These are phyloP conservation scores for Fusarium haematococcum DNA, from an alignment of 2,329 filamentous ascomycete species.

Conservation along the genomic window DNA sequence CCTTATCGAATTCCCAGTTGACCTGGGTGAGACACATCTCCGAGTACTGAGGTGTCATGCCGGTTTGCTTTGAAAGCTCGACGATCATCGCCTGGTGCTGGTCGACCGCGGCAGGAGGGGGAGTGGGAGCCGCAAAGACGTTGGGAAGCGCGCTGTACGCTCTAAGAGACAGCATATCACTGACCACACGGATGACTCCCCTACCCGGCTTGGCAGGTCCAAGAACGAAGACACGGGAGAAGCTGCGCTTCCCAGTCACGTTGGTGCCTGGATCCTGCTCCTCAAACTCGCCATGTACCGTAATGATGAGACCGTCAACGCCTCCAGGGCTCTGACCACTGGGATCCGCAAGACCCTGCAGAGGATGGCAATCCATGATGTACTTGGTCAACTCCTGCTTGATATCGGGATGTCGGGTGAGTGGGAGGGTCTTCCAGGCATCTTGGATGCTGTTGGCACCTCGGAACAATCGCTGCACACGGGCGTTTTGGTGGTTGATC, in stretches of 20 bases:
- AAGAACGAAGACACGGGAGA: conserved; percentile 84
- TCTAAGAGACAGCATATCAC: conserved; percentile 81
- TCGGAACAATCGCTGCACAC: conserved; percentile 73
- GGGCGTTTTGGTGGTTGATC: conserved; percentile 69
- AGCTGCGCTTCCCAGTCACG: conserved; percentile 76
- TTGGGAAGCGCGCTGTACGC: conserved; percentile 68
- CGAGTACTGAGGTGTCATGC: conserved; percentile 83
- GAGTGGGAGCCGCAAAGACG: conserved; percentile 49
- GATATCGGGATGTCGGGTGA: conserved; percentile 80
- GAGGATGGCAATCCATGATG: conserved; percentile 83
- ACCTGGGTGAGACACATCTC: conserved; percentile 84
- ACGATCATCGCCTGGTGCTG: conserved; percentile 77
- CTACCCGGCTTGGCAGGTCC: conserved; percentile 77
- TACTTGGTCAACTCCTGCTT: conserved; percentile 76
- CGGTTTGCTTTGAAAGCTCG: conserved; percentile 81
- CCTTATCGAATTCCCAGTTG: conserved; percentile 82
- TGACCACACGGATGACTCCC: conserved; percentile 78
- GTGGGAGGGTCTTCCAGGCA: conserved; percentile 77
- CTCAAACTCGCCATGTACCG: conserved; percentile 86
- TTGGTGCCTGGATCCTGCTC: conserved; percentile 72
- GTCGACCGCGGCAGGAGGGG: conserved; percentile 46
- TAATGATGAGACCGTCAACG: conserved; percentile 82
- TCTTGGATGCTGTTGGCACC: conserved; percentile 75
- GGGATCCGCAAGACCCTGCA: conserved; percentile 78
- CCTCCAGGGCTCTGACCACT: conserved; percentile 71